A percentile compares a stretch with the other conserved stretches of the same genome.
Conservation (phyloP, 305 asterid genomes). For the Striga hermonthica region DNA sequence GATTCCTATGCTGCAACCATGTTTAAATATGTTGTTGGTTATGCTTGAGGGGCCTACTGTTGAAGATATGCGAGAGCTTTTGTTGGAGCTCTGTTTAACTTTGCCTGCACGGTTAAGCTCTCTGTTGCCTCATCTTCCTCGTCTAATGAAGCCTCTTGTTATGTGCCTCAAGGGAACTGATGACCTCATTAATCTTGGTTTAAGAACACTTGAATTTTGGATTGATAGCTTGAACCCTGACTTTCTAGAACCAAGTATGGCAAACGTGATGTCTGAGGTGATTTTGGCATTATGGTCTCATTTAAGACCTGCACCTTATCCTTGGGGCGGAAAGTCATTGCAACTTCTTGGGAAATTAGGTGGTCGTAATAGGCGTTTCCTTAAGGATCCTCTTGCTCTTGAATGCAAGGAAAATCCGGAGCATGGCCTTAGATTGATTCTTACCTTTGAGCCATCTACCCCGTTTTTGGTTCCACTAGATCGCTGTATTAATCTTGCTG, state of each 20-base stretch:
- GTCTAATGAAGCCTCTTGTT: constrained; percentile 96
- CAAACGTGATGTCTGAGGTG: constrained; percentile 98
- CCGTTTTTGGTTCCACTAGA: constrained; percentile 97
- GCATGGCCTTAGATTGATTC: constrained; percentile 95
- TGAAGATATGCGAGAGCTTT: constrained; percentile 90
- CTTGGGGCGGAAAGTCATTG: constrained; percentile 93
- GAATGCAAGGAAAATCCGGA: constrained; percentile 99
- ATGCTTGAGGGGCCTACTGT: constrained; percentile 98
- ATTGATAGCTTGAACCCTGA: constrained; percentile 99
- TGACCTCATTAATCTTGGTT: constrained; percentile 88
- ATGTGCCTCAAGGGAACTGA: constrained; percentile 98
- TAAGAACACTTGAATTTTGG: constrained; percentile 99
- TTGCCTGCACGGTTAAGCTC: constrained; percentile 97
- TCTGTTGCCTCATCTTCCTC: constrained; percentile 91
- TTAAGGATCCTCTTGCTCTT: constrained; percentile 96
- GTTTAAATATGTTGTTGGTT: constrained; percentile 84
- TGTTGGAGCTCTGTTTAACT: constrained; percentile 86
- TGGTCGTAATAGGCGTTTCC: constrained; percentile 98
- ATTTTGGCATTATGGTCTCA: constrained; percentile 98
- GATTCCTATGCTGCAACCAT: constrained; percentile 84
- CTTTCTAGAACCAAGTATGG: constrained; percentile 99
- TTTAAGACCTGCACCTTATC: constrained; percentile 92
- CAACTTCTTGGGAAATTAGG: constrained; percentile 99
- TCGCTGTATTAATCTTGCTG: constrained; percentile 97
- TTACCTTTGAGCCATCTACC: constrained; percentile 96